phyloP scores from a whole-genome alignment of 2,329 filamentous ascomycete species.

The Pseudogymnoascus sp. region DNA sequence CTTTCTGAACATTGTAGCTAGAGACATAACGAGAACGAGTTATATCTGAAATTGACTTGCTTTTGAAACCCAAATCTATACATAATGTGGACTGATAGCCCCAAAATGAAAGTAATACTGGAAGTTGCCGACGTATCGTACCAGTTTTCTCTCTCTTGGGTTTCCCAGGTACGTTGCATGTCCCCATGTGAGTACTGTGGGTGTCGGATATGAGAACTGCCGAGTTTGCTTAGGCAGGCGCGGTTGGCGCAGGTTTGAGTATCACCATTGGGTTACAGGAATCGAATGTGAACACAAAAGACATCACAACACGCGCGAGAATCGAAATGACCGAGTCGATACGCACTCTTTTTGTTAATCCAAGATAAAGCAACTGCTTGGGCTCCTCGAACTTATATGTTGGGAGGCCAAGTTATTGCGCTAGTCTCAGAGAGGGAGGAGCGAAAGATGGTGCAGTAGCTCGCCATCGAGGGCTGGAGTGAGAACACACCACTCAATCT shows the following conservation, averaged over 20 bases:
- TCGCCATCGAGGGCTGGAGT: not conserved
- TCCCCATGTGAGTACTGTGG: not conserved
- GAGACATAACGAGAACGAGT: not conserved
- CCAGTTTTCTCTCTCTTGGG: not conserved
- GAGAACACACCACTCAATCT: not conserved
- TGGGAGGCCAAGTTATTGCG: not conserved
- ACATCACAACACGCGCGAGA: not conserved
- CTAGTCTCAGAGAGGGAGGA: slow-evolving; percentile 7
- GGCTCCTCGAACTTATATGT: not conserved
- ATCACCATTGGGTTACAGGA: not conserved
- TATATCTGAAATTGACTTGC: not conserved
- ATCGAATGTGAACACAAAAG: not conserved
- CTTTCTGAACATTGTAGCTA: not conserved
- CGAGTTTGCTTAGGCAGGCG: not conserved
- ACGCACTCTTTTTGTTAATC: not conserved
- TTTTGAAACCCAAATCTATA: not conserved
- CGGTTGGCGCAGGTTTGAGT: not conserved
- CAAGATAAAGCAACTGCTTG: not conserved
- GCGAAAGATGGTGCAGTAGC: not conserved
- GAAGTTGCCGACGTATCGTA: not conserved
- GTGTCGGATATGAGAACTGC: not conserved
- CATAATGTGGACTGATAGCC: not conserved
- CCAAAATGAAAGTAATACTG: not conserved
- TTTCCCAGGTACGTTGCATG: not conserved
- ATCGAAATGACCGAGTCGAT: not conserved